A percentile compares a stretch with the other conserved stretches of the same genome.
Conservation (phyloP, 1,284 basidiomycete species). For the Moniliella sp. region DNA sequence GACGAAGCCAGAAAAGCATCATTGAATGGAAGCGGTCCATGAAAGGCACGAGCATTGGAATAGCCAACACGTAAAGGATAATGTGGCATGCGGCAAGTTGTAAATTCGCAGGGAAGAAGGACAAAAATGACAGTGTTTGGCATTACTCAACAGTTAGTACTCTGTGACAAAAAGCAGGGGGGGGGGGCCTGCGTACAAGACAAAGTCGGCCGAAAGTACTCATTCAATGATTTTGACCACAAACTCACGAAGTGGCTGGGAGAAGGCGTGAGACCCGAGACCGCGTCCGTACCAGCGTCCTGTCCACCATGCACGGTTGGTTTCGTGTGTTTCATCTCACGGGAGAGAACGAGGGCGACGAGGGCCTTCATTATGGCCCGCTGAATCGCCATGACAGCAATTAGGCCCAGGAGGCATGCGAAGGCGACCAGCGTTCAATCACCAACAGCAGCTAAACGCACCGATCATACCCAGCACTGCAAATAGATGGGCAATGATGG, state of each 20-base stretch:
- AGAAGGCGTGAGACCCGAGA: conserved; percentile 29
- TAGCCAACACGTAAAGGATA: conserved; percentile 38
- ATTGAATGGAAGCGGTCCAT: conserved; percentile 25
- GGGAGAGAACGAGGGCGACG: conserved; percentile 27
- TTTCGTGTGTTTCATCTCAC: conserved; percentile 33
- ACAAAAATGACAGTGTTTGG: no score
- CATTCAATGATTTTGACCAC: conserved; percentile 33
- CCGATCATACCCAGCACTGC: conserved; percentile 24
- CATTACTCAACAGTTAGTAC: no score
- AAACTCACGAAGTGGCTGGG: conserved; percentile 32
- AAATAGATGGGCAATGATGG: conserved; percentile 26
- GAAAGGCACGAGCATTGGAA: conserved; percentile 35
- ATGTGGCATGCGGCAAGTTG: no score
- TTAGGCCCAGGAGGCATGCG: conserved; percentile 47
- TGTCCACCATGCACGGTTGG: conserved; percentile 34
- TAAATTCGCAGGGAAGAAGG: no score
- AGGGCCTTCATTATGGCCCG: conserved; percentile 33
- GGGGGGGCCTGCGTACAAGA: no score
- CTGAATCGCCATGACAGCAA: conserved; percentile 34
- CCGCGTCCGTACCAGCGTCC: conserved; percentile 33
- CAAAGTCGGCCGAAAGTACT: conserved; percentile 28
- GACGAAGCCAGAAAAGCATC: conserved; percentile 37
- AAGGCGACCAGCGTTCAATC: conserved; percentile 72
- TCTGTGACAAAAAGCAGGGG: conserved; percentile 9
- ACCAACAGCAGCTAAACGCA: conserved; percentile 54